Base-by-base conservation (phyloP, 139 green algal genomes). In the Ulvella scutata region DNA sequence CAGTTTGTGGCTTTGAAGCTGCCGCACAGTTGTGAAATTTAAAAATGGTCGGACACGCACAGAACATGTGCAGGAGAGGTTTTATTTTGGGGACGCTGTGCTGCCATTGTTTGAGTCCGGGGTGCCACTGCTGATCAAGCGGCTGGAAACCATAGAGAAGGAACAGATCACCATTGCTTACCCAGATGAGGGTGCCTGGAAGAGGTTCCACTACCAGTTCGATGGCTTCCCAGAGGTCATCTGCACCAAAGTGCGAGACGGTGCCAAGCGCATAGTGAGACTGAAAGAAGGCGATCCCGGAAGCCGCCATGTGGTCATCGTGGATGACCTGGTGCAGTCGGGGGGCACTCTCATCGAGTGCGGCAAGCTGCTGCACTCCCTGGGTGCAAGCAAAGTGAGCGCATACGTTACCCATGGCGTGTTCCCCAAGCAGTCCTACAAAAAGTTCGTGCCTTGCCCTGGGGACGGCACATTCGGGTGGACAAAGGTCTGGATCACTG, bases 51-150 rank as follows among this genome's bases (percentile, higher is more conserved):
- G n/a, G n/a, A n/a, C n/a, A n/a, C n/a, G n/a, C n/a, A n/a, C n/a
- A n/a, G n/a, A n/a, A n/a, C n/a, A 37, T 72, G 72, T 44, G 3
- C 88, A 97, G 89, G 94, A 99, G 80, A 87, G 94, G 37, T 99
- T 99, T 75, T 99, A 99, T 80, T 98, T 99, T 88, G 92, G 94
- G 37, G 93, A 99, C 82, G 88, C 91, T 36, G 91, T 99, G 40
- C 84, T 97, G 79, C 94, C 94, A 26, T 83, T 96, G 37, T 98
- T 99, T 80, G 93, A 97, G 84, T 90, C 80, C 23, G 94, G 93
- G 38, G 94, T 99, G 62, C 94, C 94, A 13, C 82, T 99, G 62
- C 82, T 97, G 44, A 85, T 90, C 35, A 80, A 94, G 38, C 81
- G 82, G 21, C 78, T 97, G 4, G 73, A 76, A 29, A 44, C 82